phyloP scores from a whole-genome alignment of 2,329 filamentous ascomycete genomes.

The Fusarium camptoceras region DNA sequence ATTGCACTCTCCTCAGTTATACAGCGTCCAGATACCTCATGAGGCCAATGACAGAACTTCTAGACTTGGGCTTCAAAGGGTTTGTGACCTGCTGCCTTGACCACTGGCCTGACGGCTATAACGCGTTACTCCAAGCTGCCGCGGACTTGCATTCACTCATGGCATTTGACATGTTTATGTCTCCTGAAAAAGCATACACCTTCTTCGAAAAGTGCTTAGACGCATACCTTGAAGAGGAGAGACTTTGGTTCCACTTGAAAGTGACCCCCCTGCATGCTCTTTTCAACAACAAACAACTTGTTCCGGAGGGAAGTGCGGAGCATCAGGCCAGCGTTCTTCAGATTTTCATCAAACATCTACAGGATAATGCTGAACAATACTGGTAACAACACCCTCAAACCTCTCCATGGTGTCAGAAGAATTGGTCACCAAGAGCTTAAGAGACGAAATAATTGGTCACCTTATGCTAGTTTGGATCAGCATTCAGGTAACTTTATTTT shows the following conservation, averaged over 20 bases:
- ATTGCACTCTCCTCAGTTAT: constrained; percentile 43
- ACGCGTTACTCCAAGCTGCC: constrained; percentile 36
- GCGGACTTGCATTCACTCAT: constrained; percentile 24
- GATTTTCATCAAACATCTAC: constrained; percentile 33
- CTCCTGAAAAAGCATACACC: constrained; percentile 8
- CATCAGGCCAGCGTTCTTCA: constrained; percentile 21
- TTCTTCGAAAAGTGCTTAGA: constrained; percentile 38
- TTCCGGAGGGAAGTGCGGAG: not conserved
- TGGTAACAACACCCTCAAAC: constrained; percentile 22
- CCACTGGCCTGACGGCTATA: constrained; percentile 43
- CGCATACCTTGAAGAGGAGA: constrained; percentile 32
- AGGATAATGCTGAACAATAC: constrained; percentile 28
- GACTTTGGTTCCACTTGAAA: constrained; percentile 36
- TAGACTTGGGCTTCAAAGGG: constrained; percentile 35
- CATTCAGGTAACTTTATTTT: too few species aligned
- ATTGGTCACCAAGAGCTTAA: too few species aligned
- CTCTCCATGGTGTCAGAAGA: too few species aligned
- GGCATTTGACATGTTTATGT: constrained; percentile 22
- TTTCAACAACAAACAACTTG: constrained; percentile 15
- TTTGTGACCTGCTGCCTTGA: constrained; percentile 33
- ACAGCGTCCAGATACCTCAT: constrained; percentile 8
- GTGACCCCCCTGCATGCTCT: constrained; percentile 34
- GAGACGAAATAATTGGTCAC: too few species aligned
- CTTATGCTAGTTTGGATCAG: too few species aligned
- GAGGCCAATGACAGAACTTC: constrained; percentile 34